These are phyloP conservation scores for Physaria fendleri DNA, from an alignment of 345 rosid genomes.

Conservation along the genomic window DNA sequence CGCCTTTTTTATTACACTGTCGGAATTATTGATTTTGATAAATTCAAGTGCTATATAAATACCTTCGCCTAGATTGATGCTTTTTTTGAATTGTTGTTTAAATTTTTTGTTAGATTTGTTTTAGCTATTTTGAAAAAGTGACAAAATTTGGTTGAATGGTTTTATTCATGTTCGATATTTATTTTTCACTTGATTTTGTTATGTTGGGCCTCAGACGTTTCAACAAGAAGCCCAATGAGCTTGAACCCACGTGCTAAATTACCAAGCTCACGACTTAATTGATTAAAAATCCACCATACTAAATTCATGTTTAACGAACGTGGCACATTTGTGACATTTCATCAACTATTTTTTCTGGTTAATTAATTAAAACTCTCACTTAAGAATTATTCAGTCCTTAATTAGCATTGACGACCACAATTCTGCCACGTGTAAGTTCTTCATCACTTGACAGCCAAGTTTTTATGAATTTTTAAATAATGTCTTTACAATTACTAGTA, in stretches of 20 bases:
- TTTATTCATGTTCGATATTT: not conserved
- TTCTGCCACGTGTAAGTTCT: too few species aligned
- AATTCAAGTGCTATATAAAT: not conserved
- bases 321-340: conserved; percentile 21
- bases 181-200: not conserved
- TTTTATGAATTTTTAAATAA: too few species aligned
- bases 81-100: not conserved
- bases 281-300: too few species aligned
- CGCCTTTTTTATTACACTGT: too few species aligned
- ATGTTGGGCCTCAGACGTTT: not conserved
- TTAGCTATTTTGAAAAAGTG: not conserved
- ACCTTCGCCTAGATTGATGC: not conserved
- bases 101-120: not conserved
- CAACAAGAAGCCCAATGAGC: not conserved
- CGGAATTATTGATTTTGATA: not conserved
- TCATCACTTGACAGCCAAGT: too few species aligned
- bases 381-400: not conserved
- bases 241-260: not conserved
- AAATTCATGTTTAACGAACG: not conserved
- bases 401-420: too few species aligned
- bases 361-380: not conserved
- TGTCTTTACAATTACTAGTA: too few species aligned
- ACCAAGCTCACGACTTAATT: not conserved
- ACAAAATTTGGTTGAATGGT: not conserved
- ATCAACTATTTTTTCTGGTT: not conserved